These are phyloP conservation scores for Apiospora phragmitis DNA, from an alignment of 2,329 filamentous ascomycete genomes.

Conservation along the genomic window DNA sequence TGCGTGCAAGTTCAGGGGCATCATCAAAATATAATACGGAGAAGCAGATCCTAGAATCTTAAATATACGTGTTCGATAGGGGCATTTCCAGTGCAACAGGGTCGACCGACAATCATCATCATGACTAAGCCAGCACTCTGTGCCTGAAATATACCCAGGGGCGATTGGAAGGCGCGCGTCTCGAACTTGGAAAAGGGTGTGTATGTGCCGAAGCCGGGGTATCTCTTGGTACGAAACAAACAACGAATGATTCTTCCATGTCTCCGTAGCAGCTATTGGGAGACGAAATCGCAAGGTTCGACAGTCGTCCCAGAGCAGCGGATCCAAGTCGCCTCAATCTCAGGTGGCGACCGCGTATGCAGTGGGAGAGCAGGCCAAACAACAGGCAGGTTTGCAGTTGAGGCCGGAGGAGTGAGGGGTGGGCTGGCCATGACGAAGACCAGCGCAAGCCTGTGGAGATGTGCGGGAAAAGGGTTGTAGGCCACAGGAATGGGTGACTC, in stretches of 20 bases:
- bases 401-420: not conserved
- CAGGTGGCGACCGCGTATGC: not conserved
- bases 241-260: constrained; percentile 7
- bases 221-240: constrained; percentile 9
- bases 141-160: not conserved
- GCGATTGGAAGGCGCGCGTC: not conserved
- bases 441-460: not conserved
- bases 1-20: not conserved
- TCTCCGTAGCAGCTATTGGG: not conserved
- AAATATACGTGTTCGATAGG: constrained; percentile 1
- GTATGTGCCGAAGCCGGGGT: constrained; percentile 6
- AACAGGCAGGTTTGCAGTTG: not conserved
- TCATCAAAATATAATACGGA: constrained; percentile 3
- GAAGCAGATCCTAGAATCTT: not conserved
- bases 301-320: not conserved
- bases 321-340: not conserved
- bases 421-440: not conserved
- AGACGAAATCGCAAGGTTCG: not conserved
- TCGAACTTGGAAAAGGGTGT: not conserved
- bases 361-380: not conserved
- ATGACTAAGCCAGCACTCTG: not conserved
- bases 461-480: not conserved
- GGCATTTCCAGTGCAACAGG: not conserved
- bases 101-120: not conserved
- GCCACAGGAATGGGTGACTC: not conserved